Evolutionary conservation across 257 asterid species (phyloP).

Genomic region (Jacaranda mimosifolia): DNA sequence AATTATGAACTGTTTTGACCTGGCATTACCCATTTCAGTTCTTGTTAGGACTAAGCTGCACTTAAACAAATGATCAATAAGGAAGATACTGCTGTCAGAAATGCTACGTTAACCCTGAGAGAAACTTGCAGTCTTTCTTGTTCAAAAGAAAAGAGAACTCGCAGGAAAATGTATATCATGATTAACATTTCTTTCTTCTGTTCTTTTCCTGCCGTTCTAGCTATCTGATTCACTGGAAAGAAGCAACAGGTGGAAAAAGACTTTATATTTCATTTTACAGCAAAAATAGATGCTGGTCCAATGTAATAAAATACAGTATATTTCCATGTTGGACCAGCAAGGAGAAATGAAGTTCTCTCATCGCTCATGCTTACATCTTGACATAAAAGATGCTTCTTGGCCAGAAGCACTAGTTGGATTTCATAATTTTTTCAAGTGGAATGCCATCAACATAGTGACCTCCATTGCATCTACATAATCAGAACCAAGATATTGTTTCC

Average conservation of each 20-base stretch:
- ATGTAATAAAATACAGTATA: neutral
- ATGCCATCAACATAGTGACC: neutral
- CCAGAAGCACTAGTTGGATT: slow-evolving; percentile 11
- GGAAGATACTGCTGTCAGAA: neutral
- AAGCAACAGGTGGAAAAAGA: slow-evolving; percentile 2
- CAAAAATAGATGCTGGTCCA: slow-evolving; percentile 17
- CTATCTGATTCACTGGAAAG: neutral
- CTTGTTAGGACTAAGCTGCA: slow-evolving; percentile 21
- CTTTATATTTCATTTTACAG: neutral
- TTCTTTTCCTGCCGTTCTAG: neutral
- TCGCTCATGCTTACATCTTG: neutral
- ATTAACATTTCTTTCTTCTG: neutral
- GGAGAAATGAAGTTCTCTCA: neutral
- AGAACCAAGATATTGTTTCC: slow-evolving; percentile 1
- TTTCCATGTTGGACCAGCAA: slow-evolving; percentile 7
- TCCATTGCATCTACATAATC: slow-evolving; percentile 16
- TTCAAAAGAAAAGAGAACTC: slow-evolving; percentile 9
- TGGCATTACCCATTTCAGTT: neutral
- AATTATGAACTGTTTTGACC: slow-evolving; percentile 6
- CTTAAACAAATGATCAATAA: neutral
- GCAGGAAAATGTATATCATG: neutral
- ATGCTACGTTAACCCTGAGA: neutral
- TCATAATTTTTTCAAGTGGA: slow-evolving; percentile 6
- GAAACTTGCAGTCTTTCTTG: neutral
- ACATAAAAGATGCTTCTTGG: slow-evolving; percentile 26